Conservation (phyloP, 176 grass and related monocot species). For the Oryza meyeriana region DNA sequence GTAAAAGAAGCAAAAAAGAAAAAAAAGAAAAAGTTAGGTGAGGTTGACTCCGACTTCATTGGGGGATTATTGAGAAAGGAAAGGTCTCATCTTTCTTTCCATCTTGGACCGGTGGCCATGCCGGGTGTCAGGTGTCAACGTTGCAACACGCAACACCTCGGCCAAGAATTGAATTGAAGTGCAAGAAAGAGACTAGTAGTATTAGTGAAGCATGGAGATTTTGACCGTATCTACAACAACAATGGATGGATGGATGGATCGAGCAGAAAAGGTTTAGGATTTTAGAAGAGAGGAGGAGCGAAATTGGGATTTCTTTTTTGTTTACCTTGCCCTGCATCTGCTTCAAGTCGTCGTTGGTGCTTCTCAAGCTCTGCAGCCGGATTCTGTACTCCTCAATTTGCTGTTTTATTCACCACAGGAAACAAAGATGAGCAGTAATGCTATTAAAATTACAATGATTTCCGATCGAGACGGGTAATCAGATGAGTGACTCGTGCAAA, state of each 20-base stretch:
- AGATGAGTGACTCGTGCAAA: background rate
- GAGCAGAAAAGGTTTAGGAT: background rate
- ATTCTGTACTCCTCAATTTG: slow-evolving; percentile 41
- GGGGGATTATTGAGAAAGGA: background rate
- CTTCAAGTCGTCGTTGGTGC: slow-evolving; percentile 14
- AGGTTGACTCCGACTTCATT: background rate
- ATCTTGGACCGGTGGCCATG: slow-evolving; percentile 26
- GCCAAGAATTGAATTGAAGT: background rate
- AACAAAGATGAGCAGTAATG: background rate
- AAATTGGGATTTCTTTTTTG: background rate
- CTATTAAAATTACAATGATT: background rate
- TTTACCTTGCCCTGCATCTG: slow-evolving; percentile 11
- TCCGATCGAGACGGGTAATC: background rate
- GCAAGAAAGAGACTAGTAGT: slow-evolving; percentile 14
- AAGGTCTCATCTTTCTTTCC: slow-evolving; percentile 10
- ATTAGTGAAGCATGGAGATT: background rate
- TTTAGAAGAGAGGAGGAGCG: background rate
- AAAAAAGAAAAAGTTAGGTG: background rate
- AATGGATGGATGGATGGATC: background rate
- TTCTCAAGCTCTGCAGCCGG: slow-evolving; percentile 32
- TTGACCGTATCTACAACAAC: background rate
- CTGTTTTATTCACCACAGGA: slow-evolving; percentile 12
- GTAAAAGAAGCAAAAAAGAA: background rate
- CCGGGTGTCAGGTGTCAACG: background rate
- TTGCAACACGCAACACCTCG: background rate